These are phyloP conservation scores for Saccharomycopsis synnaedendra DNA, from an alignment of 805 yeast species.

Conservation along the genomic window DNA sequence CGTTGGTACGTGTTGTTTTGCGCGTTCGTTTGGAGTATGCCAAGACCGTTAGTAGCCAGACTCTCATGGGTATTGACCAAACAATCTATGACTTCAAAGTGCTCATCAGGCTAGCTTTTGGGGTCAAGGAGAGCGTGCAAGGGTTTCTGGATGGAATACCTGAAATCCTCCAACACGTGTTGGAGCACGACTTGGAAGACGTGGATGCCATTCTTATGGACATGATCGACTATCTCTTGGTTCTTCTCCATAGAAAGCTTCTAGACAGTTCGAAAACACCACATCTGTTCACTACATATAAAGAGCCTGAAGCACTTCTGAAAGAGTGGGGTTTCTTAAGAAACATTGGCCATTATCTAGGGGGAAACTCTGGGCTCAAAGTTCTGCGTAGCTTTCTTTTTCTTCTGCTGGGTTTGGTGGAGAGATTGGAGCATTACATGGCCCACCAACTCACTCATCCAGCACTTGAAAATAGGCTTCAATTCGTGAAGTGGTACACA, in stretches of 20 bases:
- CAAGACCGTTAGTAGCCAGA: conserved; percentile 66
- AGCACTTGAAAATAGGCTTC: conserved; percentile 27
- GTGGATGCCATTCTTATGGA: conserved; percentile 59
- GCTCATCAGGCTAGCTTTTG: conserved; percentile 65
- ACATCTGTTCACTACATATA: conserved; percentile 65
- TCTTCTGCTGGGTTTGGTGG: conserved; percentile 55
- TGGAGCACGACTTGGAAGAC: conserved; percentile 40
- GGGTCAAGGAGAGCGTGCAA: conserved; percentile 38
- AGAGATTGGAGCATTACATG: conserved; percentile 58
- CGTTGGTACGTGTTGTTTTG: conserved; percentile 68
- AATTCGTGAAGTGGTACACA: conserved; percentile 46
- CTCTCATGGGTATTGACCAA: conserved; percentile 94
- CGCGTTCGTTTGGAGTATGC: conserved; percentile 68
- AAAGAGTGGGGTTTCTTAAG: conserved; percentile 70
- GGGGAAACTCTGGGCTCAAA: conserved; percentile 60
- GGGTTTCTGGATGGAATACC: conserved; percentile 28
- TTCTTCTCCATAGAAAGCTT: conserved; percentile 62
- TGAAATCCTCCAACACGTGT: conserved; percentile 44
- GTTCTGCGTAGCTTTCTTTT: conserved; percentile 67
- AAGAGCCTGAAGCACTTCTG: conserved; percentile 85
- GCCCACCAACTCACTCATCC: conserved; percentile 56
- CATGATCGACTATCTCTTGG: conserved; percentile 63
- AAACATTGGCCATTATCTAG: conserved; percentile 66
- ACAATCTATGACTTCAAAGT: conserved; percentile 76
- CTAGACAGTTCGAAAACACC: conserved; percentile 59